Evolutionary conservation across 495 filamentous ascomycete genomes (phyloP).

Genomic region (Sordaria brevicollis): DNA sequence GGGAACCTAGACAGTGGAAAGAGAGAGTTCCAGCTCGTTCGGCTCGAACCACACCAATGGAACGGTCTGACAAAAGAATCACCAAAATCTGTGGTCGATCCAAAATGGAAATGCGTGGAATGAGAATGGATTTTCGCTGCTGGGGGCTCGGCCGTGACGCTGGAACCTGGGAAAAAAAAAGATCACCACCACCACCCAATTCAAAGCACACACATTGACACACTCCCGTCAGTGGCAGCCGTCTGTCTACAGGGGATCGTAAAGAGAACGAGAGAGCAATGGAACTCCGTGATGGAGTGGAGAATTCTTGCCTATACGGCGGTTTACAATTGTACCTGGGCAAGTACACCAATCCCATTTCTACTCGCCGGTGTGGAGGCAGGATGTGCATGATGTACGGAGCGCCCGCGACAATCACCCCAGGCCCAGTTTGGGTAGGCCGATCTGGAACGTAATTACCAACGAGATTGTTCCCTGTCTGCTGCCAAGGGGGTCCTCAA

Average conservation of each 20-base stretch:
- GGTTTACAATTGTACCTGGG: not conserved
- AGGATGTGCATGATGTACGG: constrained; percentile 18
- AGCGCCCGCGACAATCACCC: constrained; percentile 5
- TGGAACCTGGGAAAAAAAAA: not conserved
- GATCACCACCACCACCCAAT: not conserved
- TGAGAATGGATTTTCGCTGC: not conserved
- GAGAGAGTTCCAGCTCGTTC: not conserved
- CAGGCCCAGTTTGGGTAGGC: constrained; percentile 1
- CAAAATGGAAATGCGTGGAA: not conserved
- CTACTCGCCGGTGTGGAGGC: not conserved
- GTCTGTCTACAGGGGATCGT: not conserved
- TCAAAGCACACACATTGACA: not conserved
- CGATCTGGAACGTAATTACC: constrained; percentile 12
- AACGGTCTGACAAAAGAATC: not conserved
- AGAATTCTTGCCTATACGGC: not conserved
- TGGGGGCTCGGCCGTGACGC: not conserved
- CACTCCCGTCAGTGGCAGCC: not conserved
- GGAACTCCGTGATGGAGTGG: not conserved
- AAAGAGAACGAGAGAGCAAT: not conserved
- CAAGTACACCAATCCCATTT: constrained; percentile 2
- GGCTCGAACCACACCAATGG: not conserved
- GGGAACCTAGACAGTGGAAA: too few relatives aligned
- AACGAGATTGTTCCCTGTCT: not conserved
- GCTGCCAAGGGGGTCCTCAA: not conserved
- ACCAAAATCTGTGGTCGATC: not conserved